These are phyloP conservation scores for Pichia cephalocereana DNA, from an alignment of 805 yeast species.

Conservation along the genomic window DNA sequence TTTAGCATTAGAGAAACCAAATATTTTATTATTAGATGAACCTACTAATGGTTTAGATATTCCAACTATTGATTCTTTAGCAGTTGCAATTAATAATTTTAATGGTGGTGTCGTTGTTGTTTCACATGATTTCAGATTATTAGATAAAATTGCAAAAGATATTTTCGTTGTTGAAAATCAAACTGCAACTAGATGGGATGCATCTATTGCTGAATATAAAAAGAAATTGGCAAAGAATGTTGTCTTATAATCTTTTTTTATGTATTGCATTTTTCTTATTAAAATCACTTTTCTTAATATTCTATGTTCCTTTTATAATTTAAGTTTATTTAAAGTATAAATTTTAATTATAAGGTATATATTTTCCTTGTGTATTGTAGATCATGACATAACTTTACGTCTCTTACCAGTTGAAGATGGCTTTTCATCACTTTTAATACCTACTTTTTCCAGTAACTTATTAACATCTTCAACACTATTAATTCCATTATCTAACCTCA, in stretches of 20 bases:
- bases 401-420: no score
- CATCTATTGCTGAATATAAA: conserved; percentile 84
- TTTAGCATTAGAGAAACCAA: conserved; percentile 91
- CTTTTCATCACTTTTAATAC: neutral
- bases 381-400: neutral
- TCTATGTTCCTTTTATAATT: neutral
- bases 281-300: neutral
- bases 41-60: conserved; percentile 99
- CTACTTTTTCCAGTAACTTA: conserved; percentile 1
- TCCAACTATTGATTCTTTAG: conserved; percentile 95
- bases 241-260: conserved; percentile 40
- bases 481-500: conserved; percentile 58
- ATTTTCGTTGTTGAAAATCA: conserved; percentile 93
- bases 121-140: conserved; percentile 96
- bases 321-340: neutral
- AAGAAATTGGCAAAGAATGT: conserved; percentile 87
- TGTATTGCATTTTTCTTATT: no score
- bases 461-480: conserved; percentile 22
- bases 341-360: neutral
- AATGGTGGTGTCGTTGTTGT: conserved; percentile 98
- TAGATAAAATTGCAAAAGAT: conserved; percentile 96
- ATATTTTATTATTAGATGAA: conserved; percentile 92
- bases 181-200: conserved; percentile 96
- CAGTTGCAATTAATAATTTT: conserved; percentile 89
- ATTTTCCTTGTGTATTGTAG: no score